A percentile compares a stretch with the other conserved stretches of the same genome.
phyloP scores from a whole-genome alignment of 768 basidiomycete species.

The Saitozyma podzolica region DNA sequence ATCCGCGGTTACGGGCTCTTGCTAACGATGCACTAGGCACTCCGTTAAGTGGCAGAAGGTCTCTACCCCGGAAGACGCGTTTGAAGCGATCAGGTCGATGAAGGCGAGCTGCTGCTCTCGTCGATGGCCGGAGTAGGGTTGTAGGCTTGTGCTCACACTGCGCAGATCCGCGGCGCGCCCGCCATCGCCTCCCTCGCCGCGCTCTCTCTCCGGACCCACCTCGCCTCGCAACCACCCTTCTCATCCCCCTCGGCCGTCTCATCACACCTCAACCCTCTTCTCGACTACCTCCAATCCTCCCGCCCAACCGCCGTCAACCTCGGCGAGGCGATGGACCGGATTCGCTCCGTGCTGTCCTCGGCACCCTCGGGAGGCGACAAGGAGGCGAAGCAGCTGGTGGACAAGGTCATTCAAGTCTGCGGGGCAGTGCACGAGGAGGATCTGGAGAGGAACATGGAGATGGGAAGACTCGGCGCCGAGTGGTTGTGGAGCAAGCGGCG shows the following conservation, averaged over 20 bases:
- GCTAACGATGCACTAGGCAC: slow-evolving; percentile 26
- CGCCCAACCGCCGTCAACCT: slow-evolving; percentile 98
- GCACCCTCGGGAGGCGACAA: slow-evolving; percentile 53
- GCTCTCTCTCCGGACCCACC: slow-evolving; percentile 68
- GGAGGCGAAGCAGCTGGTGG: slow-evolving; percentile 52
- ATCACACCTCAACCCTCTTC: slow-evolving; percentile 61
- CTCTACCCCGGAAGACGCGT: slow-evolving; percentile 74
- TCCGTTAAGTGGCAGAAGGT: slow-evolving; percentile 56
- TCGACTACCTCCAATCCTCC: slow-evolving; percentile 76
- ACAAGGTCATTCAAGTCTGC: slow-evolving; percentile 69
- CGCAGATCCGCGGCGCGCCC: slow-evolving; percentile 82
- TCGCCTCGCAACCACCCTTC: slow-evolving; percentile 57
- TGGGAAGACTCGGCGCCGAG: slow-evolving; percentile 80
- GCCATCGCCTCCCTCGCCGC: slow-evolving; percentile 92
- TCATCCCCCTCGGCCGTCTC: slow-evolving; percentile 60
- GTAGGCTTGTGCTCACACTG: background rate
- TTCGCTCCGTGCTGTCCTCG: slow-evolving; percentile 55
- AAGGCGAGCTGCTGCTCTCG: slow-evolving; percentile 60
- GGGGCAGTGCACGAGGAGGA: slow-evolving; percentile 80
- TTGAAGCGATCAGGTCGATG: slow-evolving; percentile 94
- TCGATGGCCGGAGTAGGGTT: background rate
- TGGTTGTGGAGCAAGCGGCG: slow-evolving; percentile 63
- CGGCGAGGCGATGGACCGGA: slow-evolving; percentile 74
- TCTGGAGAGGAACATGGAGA: slow-evolving; percentile 77
- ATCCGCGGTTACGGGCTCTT: too few relatives aligned